Conservation (phyloP, 108 stramenopile species). For the Cyclotella atomus region DNA sequence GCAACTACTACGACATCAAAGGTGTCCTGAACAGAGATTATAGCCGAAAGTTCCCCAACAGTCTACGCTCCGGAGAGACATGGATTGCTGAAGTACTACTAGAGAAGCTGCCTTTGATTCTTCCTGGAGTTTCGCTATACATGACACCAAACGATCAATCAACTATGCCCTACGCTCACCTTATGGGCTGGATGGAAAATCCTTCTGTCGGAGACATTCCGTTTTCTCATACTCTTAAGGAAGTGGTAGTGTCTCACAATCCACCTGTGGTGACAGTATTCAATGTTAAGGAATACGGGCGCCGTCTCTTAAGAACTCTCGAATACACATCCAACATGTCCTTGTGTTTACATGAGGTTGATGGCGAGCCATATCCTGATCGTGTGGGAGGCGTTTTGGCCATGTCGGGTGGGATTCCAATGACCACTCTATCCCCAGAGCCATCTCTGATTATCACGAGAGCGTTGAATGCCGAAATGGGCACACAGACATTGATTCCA, state of each 20-base stretch:
- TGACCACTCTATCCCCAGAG: conserved; percentile 78
- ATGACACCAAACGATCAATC: conserved; percentile 84
- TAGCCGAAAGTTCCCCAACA: conserved; percentile 80
- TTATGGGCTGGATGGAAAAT: conserved; percentile 92
- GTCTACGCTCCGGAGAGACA: conserved; percentile 71
- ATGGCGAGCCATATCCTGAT: conserved; percentile 91
- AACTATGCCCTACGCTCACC: conserved; percentile 82
- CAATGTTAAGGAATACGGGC: conserved; percentile 95
- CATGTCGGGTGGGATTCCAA: conserved; percentile 89
- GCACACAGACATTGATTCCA: conserved; percentile 88
- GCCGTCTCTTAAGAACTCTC: conserved; percentile 92
- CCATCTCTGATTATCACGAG: conserved; percentile 89
- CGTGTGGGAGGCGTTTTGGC: conserved; percentile 85
- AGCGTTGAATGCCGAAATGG: conserved; percentile 81
- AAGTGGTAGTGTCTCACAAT: conserved; percentile 94
- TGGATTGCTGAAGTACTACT: conserved; percentile 93
- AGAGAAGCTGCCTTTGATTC: conserved; percentile 82
- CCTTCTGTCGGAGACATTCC: conserved; percentile 49
- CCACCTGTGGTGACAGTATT: conserved; percentile 94
- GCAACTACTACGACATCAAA: conserved; percentile 88
- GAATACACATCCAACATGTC: conserved; percentile 94
- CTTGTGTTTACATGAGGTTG: conserved; percentile 89
- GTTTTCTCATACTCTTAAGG: conserved; percentile 90
- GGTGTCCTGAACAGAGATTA: conserved; percentile 65
- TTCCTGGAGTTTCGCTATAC: conserved; percentile 90